Percentiles rank a stretch among this genome's conserved stretches.
Conservation (phyloP, 768 basidiomycete species). For the Ephemerocybe angulata region DNA sequence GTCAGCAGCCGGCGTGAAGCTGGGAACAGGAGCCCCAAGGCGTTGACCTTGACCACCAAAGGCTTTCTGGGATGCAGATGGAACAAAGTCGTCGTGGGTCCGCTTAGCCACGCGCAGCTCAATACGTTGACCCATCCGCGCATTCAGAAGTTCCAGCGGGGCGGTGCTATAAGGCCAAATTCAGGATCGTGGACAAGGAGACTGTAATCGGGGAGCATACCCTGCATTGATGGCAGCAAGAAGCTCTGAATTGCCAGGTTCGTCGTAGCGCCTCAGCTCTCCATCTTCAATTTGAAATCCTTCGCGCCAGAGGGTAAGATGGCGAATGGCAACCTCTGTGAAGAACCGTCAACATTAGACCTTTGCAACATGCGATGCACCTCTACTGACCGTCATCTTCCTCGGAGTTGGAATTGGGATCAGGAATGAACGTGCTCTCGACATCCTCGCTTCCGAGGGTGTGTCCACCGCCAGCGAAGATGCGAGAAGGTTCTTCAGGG, state of each 20-base stretch:
- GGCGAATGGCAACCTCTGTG: slow-evolving; percentile 57
- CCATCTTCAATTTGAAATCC: slow-evolving; percentile 93
- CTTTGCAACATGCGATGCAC: neutral
- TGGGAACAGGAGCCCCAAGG: slow-evolving; percentile 66
- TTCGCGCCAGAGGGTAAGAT: slow-evolving; percentile 88
- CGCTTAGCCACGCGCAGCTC: slow-evolving; percentile 77
- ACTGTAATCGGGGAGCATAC: slow-evolving; percentile 31
- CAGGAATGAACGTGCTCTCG: slow-evolving; percentile 71
- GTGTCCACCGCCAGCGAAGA: slow-evolving; percentile 74
- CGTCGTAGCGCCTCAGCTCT: slow-evolving; percentile 77
- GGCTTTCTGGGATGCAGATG: slow-evolving; percentile 45
- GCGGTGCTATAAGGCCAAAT: slow-evolving; percentile 52
- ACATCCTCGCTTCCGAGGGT: slow-evolving; percentile 89
- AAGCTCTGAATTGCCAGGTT: slow-evolving; percentile 65
- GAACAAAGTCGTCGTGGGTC: slow-evolving; percentile 64
- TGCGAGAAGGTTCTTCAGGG: slow-evolving; percentile 19
- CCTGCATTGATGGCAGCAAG: slow-evolving; percentile 78
- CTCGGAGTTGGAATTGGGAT: slow-evolving; percentile 46
- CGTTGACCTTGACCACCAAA: slow-evolving; percentile 79
- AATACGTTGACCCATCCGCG: slow-evolving; percentile 74
- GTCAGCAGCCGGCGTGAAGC: slow-evolving; percentile 7
- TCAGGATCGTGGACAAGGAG: slow-evolving; percentile 1
- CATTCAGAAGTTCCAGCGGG: slow-evolving; percentile 72
- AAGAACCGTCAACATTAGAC: neutral
- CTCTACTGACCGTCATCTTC: slow-evolving; percentile 23